phyloP scores from a whole-genome alignment of 768 basidiomycete genomes.

The Leccinum subgranulosum region DNA sequence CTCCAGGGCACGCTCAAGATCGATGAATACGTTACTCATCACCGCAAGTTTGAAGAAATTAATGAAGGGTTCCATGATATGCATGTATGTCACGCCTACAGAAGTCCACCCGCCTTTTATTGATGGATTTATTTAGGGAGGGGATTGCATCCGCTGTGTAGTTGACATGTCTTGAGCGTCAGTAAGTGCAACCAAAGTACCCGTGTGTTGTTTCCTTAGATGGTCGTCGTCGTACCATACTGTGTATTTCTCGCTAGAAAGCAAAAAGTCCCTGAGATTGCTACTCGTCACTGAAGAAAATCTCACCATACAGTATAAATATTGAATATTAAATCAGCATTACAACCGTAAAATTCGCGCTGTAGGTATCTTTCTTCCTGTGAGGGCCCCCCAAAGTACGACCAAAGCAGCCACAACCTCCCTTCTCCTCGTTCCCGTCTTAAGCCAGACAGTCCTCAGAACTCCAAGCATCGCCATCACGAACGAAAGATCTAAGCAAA shows the following conservation, averaged over 20 bases:
- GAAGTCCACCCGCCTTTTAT: neutral
- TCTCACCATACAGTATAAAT: constrained; percentile 10
- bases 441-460: constrained; percentile 59
- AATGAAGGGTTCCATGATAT: constrained; percentile 92
- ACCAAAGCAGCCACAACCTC: constrained; percentile 66
- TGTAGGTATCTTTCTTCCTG: constrained; percentile 57
- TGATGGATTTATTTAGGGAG: constrained; percentile 38
- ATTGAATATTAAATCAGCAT: constrained; percentile 5
- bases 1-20: constrained; percentile 79
- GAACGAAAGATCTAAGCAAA: constrained; percentile 79
- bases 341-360: constrained; percentile 25
- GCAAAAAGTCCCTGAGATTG: neutral
- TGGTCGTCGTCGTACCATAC: neutral
- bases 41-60: constrained; percentile 67
- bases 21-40: constrained; percentile 95
- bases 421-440: constrained; percentile 62
- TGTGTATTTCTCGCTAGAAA: neutral
- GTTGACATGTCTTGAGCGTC: constrained; percentile 72
- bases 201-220: constrained; percentile 1
- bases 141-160: constrained; percentile 92
- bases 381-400: constrained; percentile 67
- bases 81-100: constrained; percentile 67
- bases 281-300: neutral
- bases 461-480: constrained; percentile 60
- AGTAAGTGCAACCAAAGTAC: neutral